These are phyloP conservation scores for Neofusicoccum kwambonambiense DNA, from an alignment of 2,329 filamentous ascomycete genomes.

Conservation along the genomic window DNA sequence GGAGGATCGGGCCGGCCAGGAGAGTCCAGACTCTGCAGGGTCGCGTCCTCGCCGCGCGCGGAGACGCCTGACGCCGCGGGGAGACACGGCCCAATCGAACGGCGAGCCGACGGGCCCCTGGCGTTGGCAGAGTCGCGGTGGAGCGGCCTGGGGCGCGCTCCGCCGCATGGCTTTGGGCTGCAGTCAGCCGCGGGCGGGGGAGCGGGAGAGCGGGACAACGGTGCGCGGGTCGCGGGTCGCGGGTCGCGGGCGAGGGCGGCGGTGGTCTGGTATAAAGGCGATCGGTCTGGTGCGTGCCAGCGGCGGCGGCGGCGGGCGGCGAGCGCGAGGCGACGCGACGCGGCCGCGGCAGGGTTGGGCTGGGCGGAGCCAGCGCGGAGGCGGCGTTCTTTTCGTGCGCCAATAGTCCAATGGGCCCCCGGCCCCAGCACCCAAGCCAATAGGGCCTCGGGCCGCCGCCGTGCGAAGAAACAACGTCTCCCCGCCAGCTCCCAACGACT, in stretches of 20 bases:
- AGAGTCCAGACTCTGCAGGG: background rate
- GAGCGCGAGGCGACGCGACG: background rate
- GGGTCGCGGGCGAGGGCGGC: background rate
- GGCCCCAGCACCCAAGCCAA: too few relatives aligned
- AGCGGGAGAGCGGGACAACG: constrained; percentile 2
- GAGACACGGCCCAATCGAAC: too few relatives aligned
- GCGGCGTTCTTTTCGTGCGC: too few relatives aligned
- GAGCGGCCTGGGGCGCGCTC: too few relatives aligned
- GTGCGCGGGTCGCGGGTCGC: background rate
- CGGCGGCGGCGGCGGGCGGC: background rate
- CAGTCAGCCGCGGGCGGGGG: background rate
- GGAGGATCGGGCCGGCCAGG: constrained; percentile 6
- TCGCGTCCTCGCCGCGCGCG: background rate
- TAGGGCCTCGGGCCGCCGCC: background rate
- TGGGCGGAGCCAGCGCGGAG: background rate
- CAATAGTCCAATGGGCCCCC: background rate
- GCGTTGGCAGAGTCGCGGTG: too few relatives aligned
- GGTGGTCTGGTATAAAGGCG: background rate
- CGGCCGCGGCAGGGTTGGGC: background rate
- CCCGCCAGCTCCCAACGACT: background rate
- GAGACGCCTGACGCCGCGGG: background rate
- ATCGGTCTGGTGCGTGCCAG: background rate
- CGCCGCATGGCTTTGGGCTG: too few relatives aligned
- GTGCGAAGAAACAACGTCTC: background rate
- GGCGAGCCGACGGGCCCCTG: background rate